Percentiles rank a stretch among this genome's conserved stretches.
Evolutionary conservation across 371 early-diverging fungal genomes (phyloP).

Genomic region (Paraphysoderma sedebokerense): DNA sequence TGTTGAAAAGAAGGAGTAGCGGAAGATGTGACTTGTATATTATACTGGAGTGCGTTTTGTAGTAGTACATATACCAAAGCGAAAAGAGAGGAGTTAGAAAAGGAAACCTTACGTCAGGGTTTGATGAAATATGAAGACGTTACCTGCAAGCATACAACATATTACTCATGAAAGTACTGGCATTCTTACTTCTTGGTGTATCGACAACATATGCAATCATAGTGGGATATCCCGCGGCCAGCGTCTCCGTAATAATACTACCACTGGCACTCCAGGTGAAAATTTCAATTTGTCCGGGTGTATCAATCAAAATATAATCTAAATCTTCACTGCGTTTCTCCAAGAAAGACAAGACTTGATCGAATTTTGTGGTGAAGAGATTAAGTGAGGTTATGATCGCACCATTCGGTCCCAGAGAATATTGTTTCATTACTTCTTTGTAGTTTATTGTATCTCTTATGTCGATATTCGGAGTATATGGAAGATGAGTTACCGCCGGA

Average conservation of each 20-base stretch:
- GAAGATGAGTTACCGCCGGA: conserved; percentile 87
- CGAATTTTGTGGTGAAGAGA: conserved; percentile 92
- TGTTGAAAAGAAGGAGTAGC: conserved; percentile 93
- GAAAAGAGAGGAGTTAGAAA: background rate
- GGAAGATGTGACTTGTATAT: conserved; percentile 92
- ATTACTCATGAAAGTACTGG: conserved; percentile 98
- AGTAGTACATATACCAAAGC: too few species aligned
- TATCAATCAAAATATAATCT: conserved; percentile 80
- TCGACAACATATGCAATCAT: conserved; percentile 94
- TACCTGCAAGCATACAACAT: conserved; percentile 96
- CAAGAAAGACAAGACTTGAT: conserved; percentile 76
- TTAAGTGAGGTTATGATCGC: conserved; percentile 95
- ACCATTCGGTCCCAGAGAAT: conserved; percentile 98
- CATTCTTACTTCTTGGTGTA: conserved; percentile 79
- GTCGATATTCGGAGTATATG: conserved; percentile 94
- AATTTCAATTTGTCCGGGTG: conserved; percentile 99
- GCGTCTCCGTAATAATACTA: conserved; percentile 86
- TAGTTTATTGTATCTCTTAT: conserved; percentile 97
- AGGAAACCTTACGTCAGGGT: background rate
- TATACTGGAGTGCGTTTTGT: conserved; percentile 44
- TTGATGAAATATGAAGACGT: too few species aligned
- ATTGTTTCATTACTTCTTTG: conserved; percentile 98
- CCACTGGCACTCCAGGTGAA: conserved; percentile 99
- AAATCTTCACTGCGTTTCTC: conserved; percentile 47
- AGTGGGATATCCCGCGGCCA: conserved; percentile 84